Evolutionary conservation across 2,329 filamentous ascomycete genomes (phyloP).

Genomic region (Pseudogymnoascus sp.): DNA sequence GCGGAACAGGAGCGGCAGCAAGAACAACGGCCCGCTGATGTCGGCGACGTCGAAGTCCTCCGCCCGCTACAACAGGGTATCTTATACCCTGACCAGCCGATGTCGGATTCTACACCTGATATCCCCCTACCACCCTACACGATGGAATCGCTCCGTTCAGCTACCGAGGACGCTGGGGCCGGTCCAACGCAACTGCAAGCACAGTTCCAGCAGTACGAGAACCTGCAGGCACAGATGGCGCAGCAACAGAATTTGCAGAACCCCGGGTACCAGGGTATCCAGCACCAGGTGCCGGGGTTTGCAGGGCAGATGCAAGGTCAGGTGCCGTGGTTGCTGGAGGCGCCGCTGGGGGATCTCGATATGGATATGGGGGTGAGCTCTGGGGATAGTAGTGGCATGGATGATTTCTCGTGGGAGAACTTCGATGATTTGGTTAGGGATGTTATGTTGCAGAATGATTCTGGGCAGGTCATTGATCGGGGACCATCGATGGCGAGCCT

Average conservation of each 20-base stretch:
- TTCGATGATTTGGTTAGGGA: constrained; percentile 31
- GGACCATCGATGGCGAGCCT: constrained; percentile 20
- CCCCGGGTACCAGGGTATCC: neutral
- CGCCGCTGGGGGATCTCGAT: constrained; percentile 21
- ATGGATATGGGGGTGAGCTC: constrained; percentile 19
- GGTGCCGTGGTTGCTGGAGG: constrained; percentile 23
- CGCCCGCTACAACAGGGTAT: constrained; percentile 1
- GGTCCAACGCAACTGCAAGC: neutral
- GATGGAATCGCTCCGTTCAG: neutral
- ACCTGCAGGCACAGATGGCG: constrained; percentile 12
- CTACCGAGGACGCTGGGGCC: neutral
- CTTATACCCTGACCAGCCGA: neutral
- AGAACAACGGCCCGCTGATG: neutral
- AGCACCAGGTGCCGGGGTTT: neutral
- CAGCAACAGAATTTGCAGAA: constrained; percentile 1
- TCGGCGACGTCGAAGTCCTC: constrained; percentile 4
- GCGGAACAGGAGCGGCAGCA: constrained; percentile 1
- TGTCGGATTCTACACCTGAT: neutral
- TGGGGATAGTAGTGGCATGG: constrained; percentile 14
- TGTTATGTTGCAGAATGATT: constrained; percentile 21
- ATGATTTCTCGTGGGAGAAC: constrained; percentile 26
- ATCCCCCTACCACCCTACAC: neutral
- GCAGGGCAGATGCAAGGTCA: neutral
- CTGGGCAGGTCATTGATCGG: constrained; percentile 11
- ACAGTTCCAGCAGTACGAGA: constrained; percentile 5